Percentiles rank a stretch among this genome's conserved stretches.
Evolutionary conservation across 371 early-diverging fungal genomes (phyloP).

Genomic region (Blakeslea trispora): DNA sequence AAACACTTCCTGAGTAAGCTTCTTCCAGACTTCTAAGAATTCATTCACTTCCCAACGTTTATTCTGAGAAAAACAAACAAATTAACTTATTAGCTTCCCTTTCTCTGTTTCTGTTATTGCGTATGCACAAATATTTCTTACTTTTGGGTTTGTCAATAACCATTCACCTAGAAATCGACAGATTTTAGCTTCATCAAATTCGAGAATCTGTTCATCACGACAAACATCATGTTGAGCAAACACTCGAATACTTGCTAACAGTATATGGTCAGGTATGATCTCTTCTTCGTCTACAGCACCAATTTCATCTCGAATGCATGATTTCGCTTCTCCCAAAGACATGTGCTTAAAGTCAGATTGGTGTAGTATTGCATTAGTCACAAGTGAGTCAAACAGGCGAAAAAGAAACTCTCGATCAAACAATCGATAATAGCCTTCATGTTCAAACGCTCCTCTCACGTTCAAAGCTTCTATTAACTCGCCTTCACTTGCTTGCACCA

Average conservation of each 20-base stretch:
- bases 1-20: constrained; percentile 38
- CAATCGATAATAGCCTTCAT: constrained; percentile 43
- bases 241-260: constrained; percentile 31
- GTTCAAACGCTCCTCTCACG: constrained; percentile 37
- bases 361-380: constrained; percentile 32
- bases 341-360: constrained; percentile 27
- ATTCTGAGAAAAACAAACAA: constrained; percentile 31
- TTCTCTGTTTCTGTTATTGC: too few relatives aligned
- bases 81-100: neutral
- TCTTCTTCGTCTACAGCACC: constrained; percentile 17
- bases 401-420: constrained; percentile 36
- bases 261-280: constrained; percentile 34
- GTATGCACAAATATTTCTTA: too few relatives aligned
- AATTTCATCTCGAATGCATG: constrained; percentile 30
- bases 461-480: constrained; percentile 46
- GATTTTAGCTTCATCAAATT: constrained; percentile 32
- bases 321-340: constrained; percentile 24
- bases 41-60: constrained; percentile 54
- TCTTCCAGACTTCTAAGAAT: constrained; percentile 49
- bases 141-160: constrained; percentile 26
- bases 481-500: constrained; percentile 56
- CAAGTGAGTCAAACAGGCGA: constrained; percentile 36
- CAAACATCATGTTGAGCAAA: constrained; percentile 16
- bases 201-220: neutral
- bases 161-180: constrained; percentile 46